Conservation (phyloP, 768 basidiomycete species). For the Collybiopsis luxurians region DNA sequence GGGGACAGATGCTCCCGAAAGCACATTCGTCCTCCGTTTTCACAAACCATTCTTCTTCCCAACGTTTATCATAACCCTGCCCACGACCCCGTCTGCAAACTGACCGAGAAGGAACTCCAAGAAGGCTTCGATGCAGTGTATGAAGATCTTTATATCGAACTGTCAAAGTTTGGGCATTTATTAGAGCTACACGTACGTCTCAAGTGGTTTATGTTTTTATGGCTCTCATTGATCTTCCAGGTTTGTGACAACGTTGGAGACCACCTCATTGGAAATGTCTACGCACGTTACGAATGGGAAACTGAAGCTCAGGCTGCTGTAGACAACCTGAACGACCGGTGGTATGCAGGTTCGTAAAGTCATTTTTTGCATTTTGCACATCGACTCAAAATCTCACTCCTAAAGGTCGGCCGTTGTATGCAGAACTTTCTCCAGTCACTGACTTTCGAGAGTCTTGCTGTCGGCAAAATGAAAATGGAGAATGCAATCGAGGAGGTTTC, state of each 20-base stretch:
- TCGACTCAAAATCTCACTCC: conserved; percentile 1
- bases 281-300: conserved; percentile 98
- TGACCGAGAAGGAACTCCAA: conserved; percentile 84
- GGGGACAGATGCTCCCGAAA: conserved; percentile 98
- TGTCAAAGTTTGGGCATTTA: conserved; percentile 93
- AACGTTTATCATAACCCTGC: conserved; percentile 99
- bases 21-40: conserved; percentile 97
- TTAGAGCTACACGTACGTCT: conserved; percentile 81
- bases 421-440: conserved; percentile 97
- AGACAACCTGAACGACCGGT: conserved; percentile 90
- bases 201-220: conserved; percentile 2
- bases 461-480: conserved; percentile 97
- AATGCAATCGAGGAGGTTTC: conserved; percentile 97
- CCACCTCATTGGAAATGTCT: conserved; percentile 96
- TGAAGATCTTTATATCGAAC: conserved; percentile 92
- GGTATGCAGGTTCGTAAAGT: conserved; percentile 87
- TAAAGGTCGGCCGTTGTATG: conserved; percentile 94
- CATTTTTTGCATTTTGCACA: too few relatives aligned
- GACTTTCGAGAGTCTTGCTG: conserved; percentile 99
- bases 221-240: not conserved
- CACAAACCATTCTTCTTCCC: conserved; percentile 92
- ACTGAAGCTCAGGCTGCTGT: conserved; percentile 94
- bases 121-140: conserved; percentile 94
- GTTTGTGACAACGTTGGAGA: conserved; percentile 87
- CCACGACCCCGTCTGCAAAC: conserved; percentile 86